Evolutionary conservation across 257 asterid genomes (phyloP).

Genomic region (Fraxinus quadrangulata): DNA sequence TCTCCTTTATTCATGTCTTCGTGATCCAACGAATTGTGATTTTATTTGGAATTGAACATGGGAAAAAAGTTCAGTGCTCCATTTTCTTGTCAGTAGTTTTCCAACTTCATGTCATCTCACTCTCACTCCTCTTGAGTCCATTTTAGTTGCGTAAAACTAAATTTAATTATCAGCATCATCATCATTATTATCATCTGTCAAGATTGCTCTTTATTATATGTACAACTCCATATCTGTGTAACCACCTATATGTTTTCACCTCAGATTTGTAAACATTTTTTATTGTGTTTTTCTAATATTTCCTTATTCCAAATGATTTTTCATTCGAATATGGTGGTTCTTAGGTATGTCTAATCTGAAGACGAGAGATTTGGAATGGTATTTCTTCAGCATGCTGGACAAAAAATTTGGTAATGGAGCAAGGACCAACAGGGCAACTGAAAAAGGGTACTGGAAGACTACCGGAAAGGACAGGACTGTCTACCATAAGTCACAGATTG

Average conservation of each 20-base stretch:
- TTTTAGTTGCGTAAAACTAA: neutral
- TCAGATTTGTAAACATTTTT: neutral
- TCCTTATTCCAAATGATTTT: constrained; percentile 6
- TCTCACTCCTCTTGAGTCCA: too few species aligned
- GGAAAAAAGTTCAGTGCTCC: neutral
- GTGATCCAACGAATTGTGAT: neutral
- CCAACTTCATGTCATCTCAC: too few species aligned
- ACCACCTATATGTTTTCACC: neutral
- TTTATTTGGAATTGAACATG: neutral
- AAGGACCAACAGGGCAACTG: constrained; percentile 87
- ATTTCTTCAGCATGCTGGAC: constrained; percentile 81
- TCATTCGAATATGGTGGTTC: constrained; percentile 13
- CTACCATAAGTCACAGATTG: constrained; percentile 58
- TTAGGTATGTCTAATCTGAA: constrained; percentile 71
- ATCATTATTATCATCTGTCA: neutral
- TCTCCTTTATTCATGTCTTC: neutral
- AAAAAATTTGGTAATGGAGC: constrained; percentile 89
- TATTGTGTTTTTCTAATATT: constrained; percentile 5
- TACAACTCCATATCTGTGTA: neutral
- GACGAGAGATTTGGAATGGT: constrained; percentile 90
- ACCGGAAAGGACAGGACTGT: constrained; percentile 94
- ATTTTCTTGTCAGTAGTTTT: too few species aligned
- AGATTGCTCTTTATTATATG: neutral
- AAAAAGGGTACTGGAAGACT: constrained; percentile 92
- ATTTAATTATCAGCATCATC: neutral